These are phyloP conservation scores for Trichoderma semiorbis DNA, from an alignment of 2,329 filamentous ascomycete species.

Conservation along the genomic window DNA sequence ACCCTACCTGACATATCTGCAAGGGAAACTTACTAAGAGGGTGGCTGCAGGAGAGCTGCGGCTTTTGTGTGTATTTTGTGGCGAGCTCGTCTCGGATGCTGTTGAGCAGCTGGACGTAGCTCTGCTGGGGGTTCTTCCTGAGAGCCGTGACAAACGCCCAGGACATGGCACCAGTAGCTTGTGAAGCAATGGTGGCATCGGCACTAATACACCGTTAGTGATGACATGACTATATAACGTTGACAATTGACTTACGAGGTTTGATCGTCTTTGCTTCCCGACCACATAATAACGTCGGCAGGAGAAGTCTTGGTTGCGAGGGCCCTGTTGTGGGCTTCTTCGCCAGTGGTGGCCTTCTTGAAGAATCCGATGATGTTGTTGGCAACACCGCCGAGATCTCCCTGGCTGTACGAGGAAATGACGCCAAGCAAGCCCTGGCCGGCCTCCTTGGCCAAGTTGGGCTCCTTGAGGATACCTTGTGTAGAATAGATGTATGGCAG, in stretches of 20 bases:
- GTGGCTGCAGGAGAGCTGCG: conserved; percentile 94
- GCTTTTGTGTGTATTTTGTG: conserved; percentile 88
- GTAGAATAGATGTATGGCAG: conserved; percentile 68
- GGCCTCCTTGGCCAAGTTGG: conserved; percentile 65
- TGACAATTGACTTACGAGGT: conserved; percentile 66
- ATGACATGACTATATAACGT: not conserved
- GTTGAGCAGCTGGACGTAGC: conserved; percentile 94
- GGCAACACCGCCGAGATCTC: conserved; percentile 80
- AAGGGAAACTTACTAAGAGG: conserved; percentile 70
- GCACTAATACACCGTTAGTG: conserved; percentile 51
- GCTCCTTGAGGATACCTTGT: conserved; percentile 65
- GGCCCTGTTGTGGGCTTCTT: conserved; percentile 77
- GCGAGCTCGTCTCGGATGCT: conserved; percentile 91
- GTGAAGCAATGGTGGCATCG: conserved; percentile 84
- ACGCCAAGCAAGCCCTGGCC: conserved; percentile 60
- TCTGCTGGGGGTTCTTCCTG: conserved; percentile 96
- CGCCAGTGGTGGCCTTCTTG: conserved; percentile 81
- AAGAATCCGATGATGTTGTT: conserved; percentile 77
- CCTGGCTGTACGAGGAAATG: conserved; percentile 58
- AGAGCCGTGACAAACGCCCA: conserved; percentile 93
- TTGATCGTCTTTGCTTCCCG: conserved; percentile 93
- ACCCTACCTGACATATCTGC: conserved; percentile 19
- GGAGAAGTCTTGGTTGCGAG: conserved; percentile 87
- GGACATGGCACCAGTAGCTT: conserved; percentile 97
- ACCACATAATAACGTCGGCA: conserved; percentile 97